Evolutionary conservation across 2,329 filamentous ascomycete species (phyloP).

Genomic region (Madurella mycetomatis): DNA sequence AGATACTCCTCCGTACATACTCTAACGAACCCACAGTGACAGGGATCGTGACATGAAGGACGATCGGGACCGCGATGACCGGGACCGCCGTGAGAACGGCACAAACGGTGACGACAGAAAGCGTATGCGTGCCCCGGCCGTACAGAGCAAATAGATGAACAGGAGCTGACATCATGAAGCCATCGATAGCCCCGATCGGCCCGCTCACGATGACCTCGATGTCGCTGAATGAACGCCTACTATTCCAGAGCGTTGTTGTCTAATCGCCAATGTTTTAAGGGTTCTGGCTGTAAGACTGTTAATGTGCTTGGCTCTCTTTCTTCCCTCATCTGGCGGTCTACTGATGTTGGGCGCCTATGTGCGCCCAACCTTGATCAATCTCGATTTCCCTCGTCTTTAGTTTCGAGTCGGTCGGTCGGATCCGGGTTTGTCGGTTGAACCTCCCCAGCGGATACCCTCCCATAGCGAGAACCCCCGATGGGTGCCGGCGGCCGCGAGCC

Average conservation of each 20-base stretch:
- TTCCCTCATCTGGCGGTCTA: constrained; percentile 17
- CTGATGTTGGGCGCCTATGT: constrained; percentile 21
- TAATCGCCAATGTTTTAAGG: constrained; percentile 2
- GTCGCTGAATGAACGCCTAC: constrained; percentile 65
- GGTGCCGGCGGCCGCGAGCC: not conserved
- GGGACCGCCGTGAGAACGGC: constrained; percentile 69
- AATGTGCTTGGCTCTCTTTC: constrained; percentile 16
- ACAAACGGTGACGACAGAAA: constrained; percentile 88
- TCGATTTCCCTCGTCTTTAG: constrained; percentile 16
- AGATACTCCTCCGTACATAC: not conserved
- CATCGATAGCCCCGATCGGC: constrained; percentile 73
- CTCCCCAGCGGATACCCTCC: not conserved
- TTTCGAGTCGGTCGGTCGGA: constrained; percentile 18
- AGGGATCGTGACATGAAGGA: constrained; percentile 43
- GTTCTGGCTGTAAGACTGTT: constrained; percentile 25
- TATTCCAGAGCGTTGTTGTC: not conserved
- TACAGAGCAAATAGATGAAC: constrained; percentile 23
- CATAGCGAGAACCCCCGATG: not conserved
- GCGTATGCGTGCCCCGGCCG: constrained; percentile 49
- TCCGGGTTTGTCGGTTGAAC: not conserved
- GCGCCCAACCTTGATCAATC: constrained; percentile 15
- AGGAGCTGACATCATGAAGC: constrained; percentile 34
- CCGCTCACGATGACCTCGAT: constrained; percentile 90
- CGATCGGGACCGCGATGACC: constrained; percentile 63
- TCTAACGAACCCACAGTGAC: constrained; percentile 31